Percentiles rank a stretch among this genome's conserved stretches.
Conservation (phyloP, 2,329 filamentous ascomycete genomes). For the Clonostachys solani region DNA sequence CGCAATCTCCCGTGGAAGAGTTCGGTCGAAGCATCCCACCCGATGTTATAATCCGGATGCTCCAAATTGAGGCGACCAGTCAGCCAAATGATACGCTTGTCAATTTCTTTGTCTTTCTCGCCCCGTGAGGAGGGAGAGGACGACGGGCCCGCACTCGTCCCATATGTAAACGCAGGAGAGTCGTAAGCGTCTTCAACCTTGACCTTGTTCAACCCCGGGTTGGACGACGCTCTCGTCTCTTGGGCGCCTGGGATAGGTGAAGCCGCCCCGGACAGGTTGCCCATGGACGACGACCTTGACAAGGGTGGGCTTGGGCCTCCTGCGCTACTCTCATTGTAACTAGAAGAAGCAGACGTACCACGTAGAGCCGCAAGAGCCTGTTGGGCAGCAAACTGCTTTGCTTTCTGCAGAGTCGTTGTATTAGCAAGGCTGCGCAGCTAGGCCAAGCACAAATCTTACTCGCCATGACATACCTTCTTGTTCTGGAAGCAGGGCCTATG, state of each 20-base stretch:
- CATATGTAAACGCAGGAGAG: too few species aligned
- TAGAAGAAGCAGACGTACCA: constrained; percentile 3
- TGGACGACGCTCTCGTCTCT: too few species aligned
- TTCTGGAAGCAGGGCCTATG: constrained; percentile 28
- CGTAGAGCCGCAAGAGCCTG: constrained; percentile 38
- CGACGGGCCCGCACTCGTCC: not conserved
- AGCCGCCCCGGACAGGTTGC: too few species aligned
- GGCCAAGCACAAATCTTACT: not conserved
- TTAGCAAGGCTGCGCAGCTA: not conserved
- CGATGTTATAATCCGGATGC: constrained; percentile 25
- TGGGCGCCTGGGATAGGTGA: too few species aligned
- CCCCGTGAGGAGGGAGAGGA: not conserved
- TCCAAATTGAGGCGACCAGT: constrained; percentile 23
- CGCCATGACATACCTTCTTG: constrained; percentile 35
- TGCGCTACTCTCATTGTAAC: too few species aligned
- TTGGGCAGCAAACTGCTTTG: constrained; percentile 49
- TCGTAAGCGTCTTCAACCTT: constrained; percentile 7
- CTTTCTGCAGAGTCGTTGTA: constrained; percentile 21
- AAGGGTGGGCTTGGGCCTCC: too few species aligned
- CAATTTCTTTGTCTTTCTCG: constrained; percentile 1
- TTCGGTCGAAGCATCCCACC: constrained; percentile 2
- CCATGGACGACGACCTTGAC: too few species aligned
- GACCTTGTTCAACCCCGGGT: constrained; percentile 3
- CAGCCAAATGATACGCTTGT: constrained; percentile 22
- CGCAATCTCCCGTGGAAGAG: constrained; percentile 29